A percentile compares a stretch with the other conserved stretches of the same genome.
phyloP scores from a whole-genome alignment of 2,329 filamentous ascomycete genomes.

The Thelonectria olida region DNA sequence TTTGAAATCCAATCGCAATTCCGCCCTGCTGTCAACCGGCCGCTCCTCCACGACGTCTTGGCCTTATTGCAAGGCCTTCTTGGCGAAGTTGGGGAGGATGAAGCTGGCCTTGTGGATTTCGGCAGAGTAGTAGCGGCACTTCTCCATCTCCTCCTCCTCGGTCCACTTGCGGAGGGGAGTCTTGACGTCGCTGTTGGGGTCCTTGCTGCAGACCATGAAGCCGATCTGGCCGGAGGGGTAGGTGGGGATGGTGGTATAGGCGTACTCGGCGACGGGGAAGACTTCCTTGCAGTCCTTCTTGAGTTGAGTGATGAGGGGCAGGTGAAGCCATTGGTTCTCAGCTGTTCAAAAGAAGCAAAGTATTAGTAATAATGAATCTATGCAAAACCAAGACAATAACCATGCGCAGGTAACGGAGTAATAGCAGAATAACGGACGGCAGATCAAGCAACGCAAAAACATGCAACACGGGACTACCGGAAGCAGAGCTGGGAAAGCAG shows the following conservation, averaged over 20 bases:
- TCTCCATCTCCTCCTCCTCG: conserved; percentile 87
- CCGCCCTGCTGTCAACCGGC: conserved; percentile 13
- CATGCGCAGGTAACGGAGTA: conserved; percentile 26
- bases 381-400: conserved; percentile 16
- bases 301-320: conserved; percentile 90
- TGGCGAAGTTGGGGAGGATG: conserved; percentile 91
- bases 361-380: conserved; percentile 27
- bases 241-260: conserved; percentile 98
- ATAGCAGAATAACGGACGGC: conserved; percentile 30
- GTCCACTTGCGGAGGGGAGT: conserved; percentile 85
- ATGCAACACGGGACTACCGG: conserved; percentile 50
- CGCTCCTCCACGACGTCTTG: neutral
- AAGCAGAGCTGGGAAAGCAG: conserved; percentile 49
- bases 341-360: conserved; percentile 61
- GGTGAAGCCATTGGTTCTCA: conserved; percentile 99
- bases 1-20: conserved; percentile 36
- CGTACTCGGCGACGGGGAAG: conserved; percentile 98
- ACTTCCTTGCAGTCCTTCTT: conserved; percentile 97
- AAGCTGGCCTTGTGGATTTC: conserved; percentile 97
- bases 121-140: conserved; percentile 97
- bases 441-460: conserved; percentile 28
- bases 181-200: conserved; percentile 82
- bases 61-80: conserved; percentile 72
- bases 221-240: conserved; percentile 99
- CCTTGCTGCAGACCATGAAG: conserved; percentile 99